These are phyloP conservation scores for Xanthoceras sorbifolium DNA, from an alignment of 345 rosid species.

Conservation along the genomic window DNA sequence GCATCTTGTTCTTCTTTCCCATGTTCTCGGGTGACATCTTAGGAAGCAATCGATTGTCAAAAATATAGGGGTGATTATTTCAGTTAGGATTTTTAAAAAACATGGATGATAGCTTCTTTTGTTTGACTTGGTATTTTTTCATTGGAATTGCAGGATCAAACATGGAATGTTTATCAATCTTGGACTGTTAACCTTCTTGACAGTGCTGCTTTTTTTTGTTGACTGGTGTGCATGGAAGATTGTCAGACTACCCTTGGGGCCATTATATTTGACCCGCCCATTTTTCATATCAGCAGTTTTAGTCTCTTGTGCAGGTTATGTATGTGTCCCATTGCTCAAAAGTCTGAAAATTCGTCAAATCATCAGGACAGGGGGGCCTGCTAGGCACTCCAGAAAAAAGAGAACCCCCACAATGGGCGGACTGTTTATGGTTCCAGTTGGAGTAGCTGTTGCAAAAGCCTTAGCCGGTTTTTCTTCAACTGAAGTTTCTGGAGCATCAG, in stretches of 20 bases:
- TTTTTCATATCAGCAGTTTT: conserved; percentile 62
- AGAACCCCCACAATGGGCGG: conserved; percentile 92
- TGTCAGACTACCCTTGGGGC: conserved; percentile 77
- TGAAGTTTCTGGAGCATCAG: conserved; percentile 75
- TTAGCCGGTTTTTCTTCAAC: conserved; percentile 54
- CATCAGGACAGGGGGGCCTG: conserved; percentile 44
- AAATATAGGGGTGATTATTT: neutral
- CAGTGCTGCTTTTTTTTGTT: conserved; percentile 52
- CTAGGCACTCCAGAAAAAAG: conserved; percentile 44
- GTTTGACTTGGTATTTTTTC: conserved; percentile 10
- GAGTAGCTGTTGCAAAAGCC: conserved; percentile 65
- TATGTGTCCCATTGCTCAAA: conserved; percentile 69
- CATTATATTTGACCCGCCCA: conserved; percentile 67
- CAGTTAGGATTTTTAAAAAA: neutral
- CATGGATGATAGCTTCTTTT: neutral
- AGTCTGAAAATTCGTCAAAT: conserved; percentile 52
- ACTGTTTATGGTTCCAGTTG: conserved; percentile 70
- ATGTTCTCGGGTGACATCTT: neutral
- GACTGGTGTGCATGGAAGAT: conserved; percentile 95
- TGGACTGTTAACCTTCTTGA: conserved; percentile 63
- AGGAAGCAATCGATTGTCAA: neutral
- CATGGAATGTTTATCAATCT: conserved; percentile 59
- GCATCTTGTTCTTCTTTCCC: neutral
- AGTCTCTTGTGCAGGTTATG: conserved; percentile 64
- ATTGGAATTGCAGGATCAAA: conserved; percentile 57